These are phyloP conservation scores for Cucurbita pepo DNA, from an alignment of 306 rosid genomes.

Conservation along the genomic window DNA sequence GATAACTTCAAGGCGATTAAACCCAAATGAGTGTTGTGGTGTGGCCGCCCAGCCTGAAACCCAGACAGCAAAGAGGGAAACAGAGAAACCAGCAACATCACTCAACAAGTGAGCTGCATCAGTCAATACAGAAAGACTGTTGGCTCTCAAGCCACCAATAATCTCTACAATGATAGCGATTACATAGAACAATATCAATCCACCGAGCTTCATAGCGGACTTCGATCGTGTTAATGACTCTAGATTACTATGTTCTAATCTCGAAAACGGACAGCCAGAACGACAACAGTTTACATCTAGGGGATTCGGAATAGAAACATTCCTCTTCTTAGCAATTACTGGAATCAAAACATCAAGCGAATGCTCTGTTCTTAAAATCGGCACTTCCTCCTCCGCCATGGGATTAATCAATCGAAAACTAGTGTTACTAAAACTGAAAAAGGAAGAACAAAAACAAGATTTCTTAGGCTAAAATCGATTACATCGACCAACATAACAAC, in stretches of 20 bases:
- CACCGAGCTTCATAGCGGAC: constrained; percentile 48
- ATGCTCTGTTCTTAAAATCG: constrained; percentile 19
- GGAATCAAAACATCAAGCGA: constrained; percentile 32
- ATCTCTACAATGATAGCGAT: constrained; percentile 57
- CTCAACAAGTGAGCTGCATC: constrained; percentile 92
- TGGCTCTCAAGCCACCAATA: constrained; percentile 72
- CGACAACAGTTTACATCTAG: constrained; percentile 14
- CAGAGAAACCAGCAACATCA: constrained; percentile 59
- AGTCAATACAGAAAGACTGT: constrained; percentile 66
- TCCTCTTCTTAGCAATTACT: constrained; percentile 13
- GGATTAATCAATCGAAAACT: not conserved
- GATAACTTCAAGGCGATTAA: constrained; percentile 70
- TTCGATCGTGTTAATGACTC: constrained; percentile 42
- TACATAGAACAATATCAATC: constrained; percentile 41
- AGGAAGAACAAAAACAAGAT: too few relatives aligned
- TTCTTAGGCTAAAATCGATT: too few relatives aligned
- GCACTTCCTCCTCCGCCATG: constrained; percentile 20
- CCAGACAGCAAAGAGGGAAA: constrained; percentile 72
- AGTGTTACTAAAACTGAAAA: too few relatives aligned
- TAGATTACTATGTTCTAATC: constrained; percentile 18
- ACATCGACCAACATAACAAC: not conserved
- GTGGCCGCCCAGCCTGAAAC: constrained; percentile 89
- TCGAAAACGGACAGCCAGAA: constrained; percentile 45
- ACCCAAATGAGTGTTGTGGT: constrained; percentile 59
- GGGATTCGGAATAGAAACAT: constrained; percentile 13